Percentiles rank a stretch among this genome's conserved stretches.
These are phyloP conservation scores for Leersia perrieri DNA, from an alignment of 176 grass and related monocot genomes.

Conservation along the genomic window DNA sequence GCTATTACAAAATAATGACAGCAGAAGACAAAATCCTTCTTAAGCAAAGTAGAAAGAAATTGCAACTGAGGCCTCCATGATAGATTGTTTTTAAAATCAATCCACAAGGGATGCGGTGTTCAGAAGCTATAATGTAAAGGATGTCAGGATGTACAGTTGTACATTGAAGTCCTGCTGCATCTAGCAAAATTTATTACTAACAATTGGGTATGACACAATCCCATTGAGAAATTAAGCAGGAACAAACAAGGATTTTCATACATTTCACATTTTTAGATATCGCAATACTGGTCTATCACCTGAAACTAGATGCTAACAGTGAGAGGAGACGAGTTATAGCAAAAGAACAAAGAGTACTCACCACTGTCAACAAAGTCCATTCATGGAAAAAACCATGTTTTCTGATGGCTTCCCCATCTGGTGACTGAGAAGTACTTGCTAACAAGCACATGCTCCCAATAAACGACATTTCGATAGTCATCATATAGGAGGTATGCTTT, in stretches of 20 bases:
- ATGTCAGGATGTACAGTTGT: neutral
- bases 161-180: neutral
- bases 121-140: conserved; percentile 12
- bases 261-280: conserved; percentile 18
- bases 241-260: neutral
- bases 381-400: conserved; percentile 90
- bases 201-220: neutral
- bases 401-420: conserved; percentile 87
- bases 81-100: neutral
- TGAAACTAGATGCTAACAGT: conserved; percentile 9
- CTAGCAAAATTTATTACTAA: neutral
- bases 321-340: neutral
- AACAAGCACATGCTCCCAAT: conserved; percentile 87
- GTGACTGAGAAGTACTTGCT: conserved; percentile 73
- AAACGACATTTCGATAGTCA: conserved; percentile 99
- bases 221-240: neutral
- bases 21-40: neutral
- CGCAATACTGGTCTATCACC: neutral
- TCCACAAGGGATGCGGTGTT: neutral
- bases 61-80: neutral
- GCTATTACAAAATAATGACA: neutral
- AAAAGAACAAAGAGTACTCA: conserved; percentile 45
- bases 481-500: conserved; percentile 96
- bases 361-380: conserved; percentile 79
- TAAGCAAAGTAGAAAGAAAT: neutral